These are phyloP conservation scores for Exophiala bonariae DNA, from an alignment of 2,329 filamentous ascomycete species.

Conservation along the genomic window DNA sequence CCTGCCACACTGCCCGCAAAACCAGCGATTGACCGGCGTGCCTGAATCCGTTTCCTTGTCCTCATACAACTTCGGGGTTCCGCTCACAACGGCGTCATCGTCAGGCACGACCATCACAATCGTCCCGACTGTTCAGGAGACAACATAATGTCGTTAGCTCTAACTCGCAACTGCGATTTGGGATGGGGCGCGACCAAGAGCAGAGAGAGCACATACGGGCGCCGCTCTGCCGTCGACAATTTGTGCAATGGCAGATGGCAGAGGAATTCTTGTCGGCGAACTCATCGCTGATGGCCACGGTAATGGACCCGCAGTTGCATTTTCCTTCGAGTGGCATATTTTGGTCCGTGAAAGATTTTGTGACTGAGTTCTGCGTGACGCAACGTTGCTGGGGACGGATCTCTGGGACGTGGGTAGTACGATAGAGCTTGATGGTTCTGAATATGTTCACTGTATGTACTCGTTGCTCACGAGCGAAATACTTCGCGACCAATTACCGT, in stretches of 20 bases:
- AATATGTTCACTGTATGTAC: too few species aligned
- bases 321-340: constrained; percentile 2
- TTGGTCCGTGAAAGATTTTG: too few species aligned
- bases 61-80: constrained; percentile 3
- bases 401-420: too few species aligned
- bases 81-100: neutral
- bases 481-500: too few species aligned
- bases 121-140: neutral
- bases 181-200: too few species aligned
- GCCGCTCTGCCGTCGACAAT: constrained; percentile 3
- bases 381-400: too few species aligned
- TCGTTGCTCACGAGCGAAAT: too few species aligned
- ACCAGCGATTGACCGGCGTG: constrained; percentile 1
- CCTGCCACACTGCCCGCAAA: constrained; percentile 4
- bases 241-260: constrained; percentile 5
- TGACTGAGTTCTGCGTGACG: too few species aligned
- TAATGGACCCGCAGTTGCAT: constrained; percentile 7
- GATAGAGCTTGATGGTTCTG: too few species aligned
- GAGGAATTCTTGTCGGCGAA: neutral
- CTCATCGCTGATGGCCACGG: constrained; percentile 2
- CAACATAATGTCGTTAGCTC: too few species aligned
- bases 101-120: constrained; percentile 1
- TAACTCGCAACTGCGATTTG: too few species aligned
- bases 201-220: neutral
- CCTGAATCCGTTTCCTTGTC: constrained; percentile 6